Evolutionary conservation across 78 protist species (phyloP).

Genomic region (Speleostelium caveatum): DNA sequence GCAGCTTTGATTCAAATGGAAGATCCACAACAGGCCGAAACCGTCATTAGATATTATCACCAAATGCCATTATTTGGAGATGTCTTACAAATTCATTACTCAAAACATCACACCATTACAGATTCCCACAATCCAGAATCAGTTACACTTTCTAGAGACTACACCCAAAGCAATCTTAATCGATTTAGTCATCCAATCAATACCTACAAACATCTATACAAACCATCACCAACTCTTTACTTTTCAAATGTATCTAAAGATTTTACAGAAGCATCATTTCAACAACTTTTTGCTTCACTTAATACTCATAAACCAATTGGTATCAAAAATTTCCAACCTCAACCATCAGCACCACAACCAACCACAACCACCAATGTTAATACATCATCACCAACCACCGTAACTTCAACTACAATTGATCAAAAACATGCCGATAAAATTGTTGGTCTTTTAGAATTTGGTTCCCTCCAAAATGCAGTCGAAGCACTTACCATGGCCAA

Average conservation of each 20-base stretch:
- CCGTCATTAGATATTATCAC: conserved; percentile 66
- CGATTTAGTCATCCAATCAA: conserved; percentile 72
- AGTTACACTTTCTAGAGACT: conserved; percentile 49
- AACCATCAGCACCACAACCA: background rate
- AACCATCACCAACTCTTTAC: conserved; percentile 78
- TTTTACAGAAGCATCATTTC: conserved; percentile 36
- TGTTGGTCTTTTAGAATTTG: conserved; percentile 70
- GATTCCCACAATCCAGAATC: conserved; percentile 65
- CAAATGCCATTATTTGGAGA: conserved; percentile 66
- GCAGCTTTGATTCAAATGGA: conserved; percentile 87
- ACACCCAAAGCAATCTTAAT: conserved; percentile 22
- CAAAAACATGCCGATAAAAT: conserved; percentile 23
- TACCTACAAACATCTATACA: conserved; percentile 66
- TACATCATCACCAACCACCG: background rate
- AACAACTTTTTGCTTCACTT: conserved; percentile 35
- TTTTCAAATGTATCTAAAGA: conserved; percentile 75
- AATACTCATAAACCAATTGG: conserved; percentile 61
- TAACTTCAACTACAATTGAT: background rate
- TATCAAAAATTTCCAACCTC: conserved; percentile 38
- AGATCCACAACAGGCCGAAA: conserved; percentile 75
- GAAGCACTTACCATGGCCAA: conserved; percentile 70
- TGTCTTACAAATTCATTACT: conserved; percentile 44
- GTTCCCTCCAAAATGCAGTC: conserved; percentile 25
- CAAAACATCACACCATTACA: conserved; percentile 77
- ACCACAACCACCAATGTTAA: background rate